Evolutionary conservation across 2,329 filamentous ascomycete species (phyloP).

Genomic region (Drechslerella dactyloides): DNA sequence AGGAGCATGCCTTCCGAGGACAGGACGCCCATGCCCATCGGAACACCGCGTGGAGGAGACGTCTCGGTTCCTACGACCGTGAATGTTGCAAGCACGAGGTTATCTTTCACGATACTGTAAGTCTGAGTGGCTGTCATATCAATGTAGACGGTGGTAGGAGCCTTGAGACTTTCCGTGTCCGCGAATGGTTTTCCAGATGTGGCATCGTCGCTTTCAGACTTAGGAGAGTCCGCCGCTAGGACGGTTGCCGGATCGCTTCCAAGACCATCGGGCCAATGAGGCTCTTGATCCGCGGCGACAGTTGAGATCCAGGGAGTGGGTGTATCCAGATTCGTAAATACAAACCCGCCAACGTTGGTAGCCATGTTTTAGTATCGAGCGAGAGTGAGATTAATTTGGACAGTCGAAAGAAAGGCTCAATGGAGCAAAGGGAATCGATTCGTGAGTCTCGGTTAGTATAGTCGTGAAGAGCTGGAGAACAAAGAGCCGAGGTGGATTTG

Average conservation of each 20-base stretch:
- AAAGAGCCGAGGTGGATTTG: neutral
- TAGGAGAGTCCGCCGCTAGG: too few relatives aligned
- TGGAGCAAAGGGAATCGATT: too few relatives aligned
- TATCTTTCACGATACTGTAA: slow-evolving; percentile 20
- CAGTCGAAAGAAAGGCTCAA: neutral
- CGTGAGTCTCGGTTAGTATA: too few relatives aligned
- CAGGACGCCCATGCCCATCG: neutral
- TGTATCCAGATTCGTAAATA: slow-evolving; percentile 23
- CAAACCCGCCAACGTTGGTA: slow-evolving; percentile 12
- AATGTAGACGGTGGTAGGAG: neutral
- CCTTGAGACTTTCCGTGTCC: neutral
- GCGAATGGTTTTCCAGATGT: neutral
- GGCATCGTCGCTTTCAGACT: neutral
- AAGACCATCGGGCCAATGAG: neutral
- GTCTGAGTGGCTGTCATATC: slow-evolving; percentile 17
- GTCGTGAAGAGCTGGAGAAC: neutral
- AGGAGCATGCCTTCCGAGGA: slow-evolving; percentile 12
- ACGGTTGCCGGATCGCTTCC: neutral
- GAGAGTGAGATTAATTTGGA: neutral
- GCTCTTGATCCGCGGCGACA: neutral
- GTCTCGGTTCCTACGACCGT: slow-evolving; percentile 14
- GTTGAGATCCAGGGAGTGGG: slow-evolving; percentile 16
- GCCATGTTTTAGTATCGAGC: neutral
- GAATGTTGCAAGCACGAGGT: slow-evolving; percentile 34
- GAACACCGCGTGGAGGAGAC: slow-evolving; percentile 18